Evolutionary conservation across 495 filamentous ascomycete species (phyloP).

Genomic region (Lepraria neglecta): DNA sequence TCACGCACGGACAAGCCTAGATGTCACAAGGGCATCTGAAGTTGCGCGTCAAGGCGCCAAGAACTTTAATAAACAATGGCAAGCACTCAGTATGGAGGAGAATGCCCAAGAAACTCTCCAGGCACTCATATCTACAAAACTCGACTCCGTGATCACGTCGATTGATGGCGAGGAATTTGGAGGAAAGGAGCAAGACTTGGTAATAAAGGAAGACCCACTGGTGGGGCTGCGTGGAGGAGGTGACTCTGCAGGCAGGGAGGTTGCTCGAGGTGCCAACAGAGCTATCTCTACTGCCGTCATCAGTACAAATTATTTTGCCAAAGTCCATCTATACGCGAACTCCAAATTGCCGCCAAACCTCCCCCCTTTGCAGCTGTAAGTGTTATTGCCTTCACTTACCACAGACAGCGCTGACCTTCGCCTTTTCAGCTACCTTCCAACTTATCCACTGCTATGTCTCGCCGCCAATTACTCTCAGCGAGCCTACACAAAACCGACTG

Average conservation of each 20-base stretch:
- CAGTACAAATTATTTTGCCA: conserved; percentile 59
- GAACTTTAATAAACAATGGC: conserved; percentile 6
- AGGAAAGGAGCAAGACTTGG: conserved; percentile 56
- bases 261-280: conserved; percentile 22
- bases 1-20: background rate
- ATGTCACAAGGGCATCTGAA: background rate
- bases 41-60: conserved; percentile 1
- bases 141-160: conserved; percentile 58
- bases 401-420: conserved; percentile 21
- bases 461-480: conserved; percentile 67
- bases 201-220: conserved; percentile 29
- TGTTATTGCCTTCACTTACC: conserved; percentile 6
- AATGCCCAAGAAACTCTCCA: conserved; percentile 40
- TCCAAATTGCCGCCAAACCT: conserved; percentile 63
- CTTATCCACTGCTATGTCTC: conserved; percentile 64
- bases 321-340: conserved; percentile 72
- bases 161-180: conserved; percentile 62
- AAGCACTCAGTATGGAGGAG: background rate
- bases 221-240: conserved; percentile 31
- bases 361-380: conserved; percentile 58
- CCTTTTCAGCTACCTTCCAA: conserved; percentile 47
- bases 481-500: conserved; percentile 57
- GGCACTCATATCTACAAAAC: conserved; percentile 50
- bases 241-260: conserved; percentile 16
- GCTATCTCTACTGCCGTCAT: conserved; percentile 38